phyloP scores from a whole-genome alignment of 179 eudicot genomes.

The Spinacia oleracea region DNA sequence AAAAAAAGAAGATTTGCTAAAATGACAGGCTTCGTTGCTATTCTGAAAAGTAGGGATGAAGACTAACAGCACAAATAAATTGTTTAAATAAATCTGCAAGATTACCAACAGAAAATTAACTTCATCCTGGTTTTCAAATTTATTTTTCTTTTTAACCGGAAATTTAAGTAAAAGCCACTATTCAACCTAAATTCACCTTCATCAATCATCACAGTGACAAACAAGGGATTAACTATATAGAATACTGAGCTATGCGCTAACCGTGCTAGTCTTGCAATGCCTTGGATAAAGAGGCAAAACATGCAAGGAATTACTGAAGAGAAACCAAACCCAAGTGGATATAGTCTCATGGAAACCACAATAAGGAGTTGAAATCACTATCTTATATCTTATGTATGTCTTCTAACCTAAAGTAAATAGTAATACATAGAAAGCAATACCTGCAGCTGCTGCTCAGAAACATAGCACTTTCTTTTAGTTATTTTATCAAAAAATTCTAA shows the following conservation, averaged over 20 bases:
- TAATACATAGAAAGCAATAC: conserved; percentile 32
- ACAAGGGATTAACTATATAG: not conserved
- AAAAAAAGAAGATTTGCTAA: not conserved
- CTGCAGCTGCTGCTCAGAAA: conserved; percentile 44
- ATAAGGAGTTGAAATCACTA: not conserved
- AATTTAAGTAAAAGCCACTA: not conserved
- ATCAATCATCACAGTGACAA: not conserved
- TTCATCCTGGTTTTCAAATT: not conserved
- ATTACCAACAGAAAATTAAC: not conserved
- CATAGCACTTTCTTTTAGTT: conserved; percentile 30
- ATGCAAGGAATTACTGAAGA: not conserved
- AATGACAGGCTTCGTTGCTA: not conserved
- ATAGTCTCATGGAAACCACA: not conserved
- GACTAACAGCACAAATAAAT: not conserved
- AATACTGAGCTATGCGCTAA: not conserved
- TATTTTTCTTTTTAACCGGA: not conserved
- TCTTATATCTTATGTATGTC: not conserved
- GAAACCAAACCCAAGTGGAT: not conserved
- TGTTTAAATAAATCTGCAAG: not conserved
- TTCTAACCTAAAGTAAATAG: not conserved
- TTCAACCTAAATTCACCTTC: not conserved
- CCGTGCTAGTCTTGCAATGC: not conserved
- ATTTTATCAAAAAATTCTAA: conserved; percentile 46
- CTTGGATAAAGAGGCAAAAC: not conserved
- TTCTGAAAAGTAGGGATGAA: not conserved